Evolutionary conservation across 805 yeast genomes (phyloP), one percentile per base, ranked within the genome.

Genomic region (Candida dajiaensis): DNA sequence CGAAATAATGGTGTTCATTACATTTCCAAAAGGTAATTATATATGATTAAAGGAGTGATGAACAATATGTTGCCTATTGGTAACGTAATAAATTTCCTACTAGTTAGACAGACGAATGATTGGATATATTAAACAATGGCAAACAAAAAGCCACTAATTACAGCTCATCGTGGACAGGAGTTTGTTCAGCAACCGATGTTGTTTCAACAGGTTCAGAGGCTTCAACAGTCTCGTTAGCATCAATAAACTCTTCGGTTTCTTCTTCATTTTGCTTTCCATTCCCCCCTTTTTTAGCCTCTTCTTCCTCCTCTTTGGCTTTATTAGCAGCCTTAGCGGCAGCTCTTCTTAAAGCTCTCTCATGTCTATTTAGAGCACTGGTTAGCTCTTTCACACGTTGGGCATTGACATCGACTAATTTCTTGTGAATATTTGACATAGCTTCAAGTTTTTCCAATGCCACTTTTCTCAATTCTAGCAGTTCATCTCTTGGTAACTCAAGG

Each of bases 341-440:
- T 46, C 51, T 50, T 47, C 38, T 52, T 26, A 40, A 54, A 2
- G 57, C 53, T 35, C 55, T 53, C 5, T 44, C 26, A 22, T 37
- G 28, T 49, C 54, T 56, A 25, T 19, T 40, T 23, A 52, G 25
- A 6, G 37, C 38, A 18, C 43, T 40, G 38, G 53, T 59, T 25
- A 67, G 38, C 20, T 65, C 70, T 28, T 61, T 65, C 38, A 62
- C 44, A 42, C 66, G 63, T 43, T 65, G 64, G 2, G 58, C 54
- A 43, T 63, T 58, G 19, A 56, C 49, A 10, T 51, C 36, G 15
- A 51, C 48, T 13, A 65, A 45, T 1, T 54, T 40, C 21, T 50
- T 39, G 7, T 59, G 47, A 4, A 55, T 45, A 7, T 51, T 45
- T 15, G 45, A 44, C 6, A 61, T 31, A 7, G 54, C 57, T 6